phyloP scores from a whole-genome alignment of 2,329 filamentous ascomycete genomes.

The Apiospora aurea region DNA sequence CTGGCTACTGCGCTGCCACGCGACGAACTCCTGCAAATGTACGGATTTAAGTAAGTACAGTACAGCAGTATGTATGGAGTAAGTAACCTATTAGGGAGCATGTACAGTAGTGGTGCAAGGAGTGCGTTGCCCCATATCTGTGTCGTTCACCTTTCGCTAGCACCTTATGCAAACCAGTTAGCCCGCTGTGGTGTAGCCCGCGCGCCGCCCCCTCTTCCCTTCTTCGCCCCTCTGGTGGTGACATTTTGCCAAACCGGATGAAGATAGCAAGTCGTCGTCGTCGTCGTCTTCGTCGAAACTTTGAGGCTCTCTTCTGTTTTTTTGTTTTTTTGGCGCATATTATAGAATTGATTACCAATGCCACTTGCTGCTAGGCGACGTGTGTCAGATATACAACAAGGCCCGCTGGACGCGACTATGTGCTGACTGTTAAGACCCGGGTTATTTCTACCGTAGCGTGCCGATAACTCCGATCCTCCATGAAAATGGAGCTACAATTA shows the following conservation, averaged over 20 bases:
- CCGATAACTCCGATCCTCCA: background rate
- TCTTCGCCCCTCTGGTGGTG: background rate
- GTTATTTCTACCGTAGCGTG: constrained; percentile 3
- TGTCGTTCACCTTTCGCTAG: background rate
- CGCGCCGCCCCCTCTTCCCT: no score
- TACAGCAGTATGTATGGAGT: background rate
- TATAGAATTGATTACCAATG: background rate
- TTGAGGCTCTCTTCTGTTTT: background rate
- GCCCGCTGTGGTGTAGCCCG: background rate
- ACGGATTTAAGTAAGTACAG: background rate
- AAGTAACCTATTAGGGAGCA: background rate
- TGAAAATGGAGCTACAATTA: background rate
- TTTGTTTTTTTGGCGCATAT: no score
- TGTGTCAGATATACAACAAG: background rate
- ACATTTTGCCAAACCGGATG: constrained; percentile 1
- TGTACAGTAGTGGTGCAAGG: background rate
- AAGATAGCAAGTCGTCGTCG: background rate
- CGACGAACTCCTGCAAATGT: constrained; percentile 13
- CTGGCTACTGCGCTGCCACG: constrained; percentile 13
- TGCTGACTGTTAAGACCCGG: background rate
- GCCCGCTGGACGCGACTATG: background rate
- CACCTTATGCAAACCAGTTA: background rate
- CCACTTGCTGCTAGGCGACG: background rate
- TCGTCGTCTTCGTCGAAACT: background rate
- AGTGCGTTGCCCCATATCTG: background rate